phyloP scores from a whole-genome alignment of 257 asterid genomes.

The Phtheirospermum japonicum region DNA sequence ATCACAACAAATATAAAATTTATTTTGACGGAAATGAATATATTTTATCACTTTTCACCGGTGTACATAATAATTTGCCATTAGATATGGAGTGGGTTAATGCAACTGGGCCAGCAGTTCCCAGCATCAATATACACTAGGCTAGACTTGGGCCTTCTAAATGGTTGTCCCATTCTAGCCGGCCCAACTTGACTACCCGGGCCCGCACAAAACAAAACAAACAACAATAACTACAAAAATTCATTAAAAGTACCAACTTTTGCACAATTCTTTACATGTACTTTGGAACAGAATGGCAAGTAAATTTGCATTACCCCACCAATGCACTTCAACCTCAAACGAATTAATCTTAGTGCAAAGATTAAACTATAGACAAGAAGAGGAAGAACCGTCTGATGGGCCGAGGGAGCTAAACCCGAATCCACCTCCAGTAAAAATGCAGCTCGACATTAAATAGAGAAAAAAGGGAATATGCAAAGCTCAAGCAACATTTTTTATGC shows the following conservation, averaged over 20 bases:
- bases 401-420: not conserved
- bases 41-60: too few species aligned
- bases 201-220: too few species aligned
- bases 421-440: not conserved
- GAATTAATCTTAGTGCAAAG: not conserved
- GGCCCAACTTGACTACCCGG: too few species aligned
- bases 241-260: not conserved
- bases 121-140: too few species aligned
- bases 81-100: too few species aligned
- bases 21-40: too few species aligned
- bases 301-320: not conserved
- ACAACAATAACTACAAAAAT: too few species aligned
- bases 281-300: not conserved
- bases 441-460: not conserved
- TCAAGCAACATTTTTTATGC: not conserved
- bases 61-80: too few species aligned
- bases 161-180: too few species aligned
- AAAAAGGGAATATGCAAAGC: not conserved
- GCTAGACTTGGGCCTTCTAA: too few species aligned
- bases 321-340: not conserved
- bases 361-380: not conserved
- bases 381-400: not conserved
- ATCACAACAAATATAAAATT: too few species aligned
- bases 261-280: not conserved
- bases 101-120: too few species aligned